Conservation (phyloP, 176 grass and related monocot species). For the Tillandsia leiboldiana region DNA sequence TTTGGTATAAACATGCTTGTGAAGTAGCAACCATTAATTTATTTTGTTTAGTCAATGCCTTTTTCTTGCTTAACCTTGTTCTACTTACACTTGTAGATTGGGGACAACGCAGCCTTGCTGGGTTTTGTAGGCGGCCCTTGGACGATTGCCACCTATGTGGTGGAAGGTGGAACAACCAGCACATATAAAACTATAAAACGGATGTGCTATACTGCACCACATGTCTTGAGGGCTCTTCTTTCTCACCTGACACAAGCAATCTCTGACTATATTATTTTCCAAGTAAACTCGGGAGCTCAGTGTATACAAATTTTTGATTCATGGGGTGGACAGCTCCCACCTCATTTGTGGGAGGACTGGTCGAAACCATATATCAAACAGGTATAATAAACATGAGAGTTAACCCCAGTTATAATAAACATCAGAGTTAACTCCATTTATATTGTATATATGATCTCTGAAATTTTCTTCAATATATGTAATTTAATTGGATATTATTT, state of each 20-base stretch:
- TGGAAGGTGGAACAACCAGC: slow-evolving; percentile 84
- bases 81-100: slow-evolving; percentile 43
- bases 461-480: neutral
- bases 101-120: slow-evolving; percentile 70
- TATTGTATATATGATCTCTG: neutral
- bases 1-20: neutral
- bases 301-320: slow-evolving; percentile 99
- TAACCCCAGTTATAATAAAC: slow-evolving; percentile 32
- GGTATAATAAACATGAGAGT: slow-evolving; percentile 25
- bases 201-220: slow-evolving; percentile 84
- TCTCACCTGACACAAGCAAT: slow-evolving; percentile 74
- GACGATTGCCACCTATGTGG: slow-evolving; percentile 96
- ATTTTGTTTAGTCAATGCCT: neutral
- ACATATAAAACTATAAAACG: slow-evolving; percentile 89
- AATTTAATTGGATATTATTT: no score
- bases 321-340: slow-evolving; percentile 95
- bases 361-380: slow-evolving; percentile 96
- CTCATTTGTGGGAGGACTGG: slow-evolving; percentile 95
- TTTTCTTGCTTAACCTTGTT: neutral
- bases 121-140: slow-evolving; percentile 97
- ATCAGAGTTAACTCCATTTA: neutral
- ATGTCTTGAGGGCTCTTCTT: slow-evolving; percentile 74
- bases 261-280: slow-evolving; percentile 88
- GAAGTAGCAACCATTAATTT: neutral
- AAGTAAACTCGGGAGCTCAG: slow-evolving; percentile 90